Evolutionary conservation across 179 eudicot species (phyloP).

Genomic region (Vitellaria paradoxa): DNA sequence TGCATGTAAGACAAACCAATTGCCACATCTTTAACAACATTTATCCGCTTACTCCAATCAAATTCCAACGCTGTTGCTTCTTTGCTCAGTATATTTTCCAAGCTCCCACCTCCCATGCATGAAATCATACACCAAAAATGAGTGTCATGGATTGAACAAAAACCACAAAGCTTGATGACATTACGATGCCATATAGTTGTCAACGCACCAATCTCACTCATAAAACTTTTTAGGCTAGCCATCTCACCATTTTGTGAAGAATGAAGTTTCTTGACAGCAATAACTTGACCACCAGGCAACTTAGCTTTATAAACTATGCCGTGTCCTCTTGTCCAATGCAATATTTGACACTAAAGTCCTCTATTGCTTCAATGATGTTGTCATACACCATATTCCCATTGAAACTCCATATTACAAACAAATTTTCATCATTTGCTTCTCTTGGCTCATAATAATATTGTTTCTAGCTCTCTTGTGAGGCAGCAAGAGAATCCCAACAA

Average conservation of each 20-base stretch:
- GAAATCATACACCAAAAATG: conserved; percentile 19
- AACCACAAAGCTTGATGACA: conserved; percentile 25
- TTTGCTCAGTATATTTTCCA: not conserved
- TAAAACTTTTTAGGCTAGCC: too few relatives aligned
- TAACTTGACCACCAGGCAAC: conserved; percentile 13
- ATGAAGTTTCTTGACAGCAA: conserved; percentile 32
- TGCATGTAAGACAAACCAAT: conserved; percentile 40
- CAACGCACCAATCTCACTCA: conserved; percentile 22
- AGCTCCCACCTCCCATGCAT: conserved; percentile 24
- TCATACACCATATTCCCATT: not conserved
- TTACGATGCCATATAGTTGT: conserved; percentile 26
- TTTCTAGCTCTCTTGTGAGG: not conserved
- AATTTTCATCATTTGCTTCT: not conserved
- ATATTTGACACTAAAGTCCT: not conserved
- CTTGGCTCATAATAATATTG: not conserved
- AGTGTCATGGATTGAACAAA: conserved; percentile 19
- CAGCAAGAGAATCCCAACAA: not conserved
- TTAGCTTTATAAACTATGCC: conserved; percentile 9
- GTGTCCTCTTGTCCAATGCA: not conserved
- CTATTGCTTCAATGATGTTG: not conserved
- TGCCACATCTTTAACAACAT: conserved; percentile 28
- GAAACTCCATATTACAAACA: not conserved
- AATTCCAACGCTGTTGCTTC: not conserved
- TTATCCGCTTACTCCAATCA: conserved; percentile 34
- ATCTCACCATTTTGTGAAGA: too few relatives aligned